Base-by-base conservation (phyloP, 2,329 filamentous ascomycete species). In the Tolypocladium tundrense region DNA sequence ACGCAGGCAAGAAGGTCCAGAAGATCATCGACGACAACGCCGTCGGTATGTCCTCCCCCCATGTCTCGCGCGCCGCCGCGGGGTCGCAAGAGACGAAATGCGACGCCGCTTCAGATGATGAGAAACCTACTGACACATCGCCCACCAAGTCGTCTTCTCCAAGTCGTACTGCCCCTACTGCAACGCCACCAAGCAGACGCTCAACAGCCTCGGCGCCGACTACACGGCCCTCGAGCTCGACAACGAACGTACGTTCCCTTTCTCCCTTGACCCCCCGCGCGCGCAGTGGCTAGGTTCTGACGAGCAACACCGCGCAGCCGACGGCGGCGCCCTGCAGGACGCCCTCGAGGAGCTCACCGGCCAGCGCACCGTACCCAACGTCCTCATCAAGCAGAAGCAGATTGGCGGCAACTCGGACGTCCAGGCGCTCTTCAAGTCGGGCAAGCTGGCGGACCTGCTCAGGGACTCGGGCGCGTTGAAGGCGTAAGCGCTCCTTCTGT, bases 81-180 rank as follows among this genome's bases (percentile, higher is more conserved):
- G 13, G 27, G 48, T 35, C 27, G 16, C 31, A 35, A 51, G 16
- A n/a, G 48, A n/a, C 48, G 48, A 16, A n/a, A 11, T n/a, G 19
- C 16, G 27, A 35, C 10, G 31, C 48, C 48, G 7, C 31, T 2
- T 13, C 24, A 21, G 31, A 52, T 13, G 8, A 14, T 21, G 4
- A 37, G 45, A 48, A 48, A 33, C 37, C 27, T 31, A 33, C 50
- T 57, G 14, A 56, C 58, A 27, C 10, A 33, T 24, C 24, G 31
- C n/a, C 24, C 4, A 1, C 19, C 16, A 55, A 90, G 89, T 94
- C 68, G 90, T 99, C 72, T 99, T 99, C 83, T 92, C 88, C 76
- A 99, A 99, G 80, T 90, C 88, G 19, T 96, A 91, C 79, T 99
- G 94, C 83, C 91, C 92, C 14, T 95, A 96, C 83, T 97, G 93